Evolutionary conservation across 169 alveolate genomes (phyloP).

Genomic region (Plasmodium blacklocki): DNA sequence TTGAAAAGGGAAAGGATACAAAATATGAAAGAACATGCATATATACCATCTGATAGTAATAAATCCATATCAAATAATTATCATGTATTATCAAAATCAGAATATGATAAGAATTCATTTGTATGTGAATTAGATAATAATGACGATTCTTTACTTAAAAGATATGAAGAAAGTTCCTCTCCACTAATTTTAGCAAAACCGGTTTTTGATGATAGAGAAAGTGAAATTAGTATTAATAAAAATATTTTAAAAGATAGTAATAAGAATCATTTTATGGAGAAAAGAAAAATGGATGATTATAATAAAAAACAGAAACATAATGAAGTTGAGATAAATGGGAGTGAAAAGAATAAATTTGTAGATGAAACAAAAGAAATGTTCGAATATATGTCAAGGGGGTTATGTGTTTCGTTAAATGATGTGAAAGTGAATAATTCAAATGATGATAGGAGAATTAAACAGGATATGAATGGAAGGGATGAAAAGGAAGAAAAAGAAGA

Average conservation of each 20-base stretch:
- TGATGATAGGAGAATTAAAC: background rate
- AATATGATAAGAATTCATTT: constrained; percentile 8
- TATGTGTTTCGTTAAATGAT: background rate
- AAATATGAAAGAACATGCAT: constrained; percentile 2
- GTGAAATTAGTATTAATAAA: constrained; percentile 60
- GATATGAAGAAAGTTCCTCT: constrained; percentile 68
- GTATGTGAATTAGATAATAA: constrained; percentile 18
- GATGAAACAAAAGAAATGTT: background rate
- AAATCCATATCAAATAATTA: constrained; percentile 21
- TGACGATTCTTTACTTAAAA: constrained; percentile 67
- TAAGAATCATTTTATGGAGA: constrained; percentile 1
- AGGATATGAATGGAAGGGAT: background rate
- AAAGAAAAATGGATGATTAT: constrained; percentile 2
- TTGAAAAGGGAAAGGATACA: background rate
- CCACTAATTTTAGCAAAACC: constrained; percentile 74
- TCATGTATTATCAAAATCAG: background rate
- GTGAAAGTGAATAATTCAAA: constrained; percentile 9
- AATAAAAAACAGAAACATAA: background rate
- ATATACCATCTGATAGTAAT: background rate
- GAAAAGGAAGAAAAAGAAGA: background rate
- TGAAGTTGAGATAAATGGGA: background rate
- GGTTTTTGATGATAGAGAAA: constrained; percentile 24
- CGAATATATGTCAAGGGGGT: background rate
- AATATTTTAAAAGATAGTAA: constrained; percentile 14
- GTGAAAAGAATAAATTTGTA: constrained; percentile 8